phyloP scores from a whole-genome alignment of 2,329 filamentous ascomycete species.

The Thielaviopsis populi region DNA sequence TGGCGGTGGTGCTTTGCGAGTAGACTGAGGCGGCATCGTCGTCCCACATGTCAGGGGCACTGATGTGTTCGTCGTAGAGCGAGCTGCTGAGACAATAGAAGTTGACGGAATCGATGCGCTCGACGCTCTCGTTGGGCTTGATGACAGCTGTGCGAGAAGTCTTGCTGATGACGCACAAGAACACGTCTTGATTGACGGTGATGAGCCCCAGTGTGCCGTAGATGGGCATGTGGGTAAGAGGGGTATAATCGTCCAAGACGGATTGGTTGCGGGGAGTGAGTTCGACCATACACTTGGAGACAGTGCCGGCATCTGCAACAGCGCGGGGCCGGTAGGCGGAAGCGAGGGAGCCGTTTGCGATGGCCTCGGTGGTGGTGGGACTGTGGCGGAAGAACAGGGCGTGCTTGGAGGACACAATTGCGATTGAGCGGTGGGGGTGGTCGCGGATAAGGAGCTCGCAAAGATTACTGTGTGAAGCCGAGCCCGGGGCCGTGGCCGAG shows the following conservation, averaged over 20 bases:
- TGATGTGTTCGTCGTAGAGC: conserved; percentile 66
- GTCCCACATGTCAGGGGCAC: conserved; percentile 35
- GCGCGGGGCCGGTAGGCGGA: conserved; percentile 34
- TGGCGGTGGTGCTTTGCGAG: conserved; percentile 27
- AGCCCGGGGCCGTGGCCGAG: conserved; percentile 15
- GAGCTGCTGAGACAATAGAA: conserved; percentile 85
- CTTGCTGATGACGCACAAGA: conserved; percentile 75
- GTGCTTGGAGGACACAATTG: conserved; percentile 64
- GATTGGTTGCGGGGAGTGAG: conserved; percentile 51
- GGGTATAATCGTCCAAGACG: conserved; percentile 61
- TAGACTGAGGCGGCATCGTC: conserved; percentile 35
- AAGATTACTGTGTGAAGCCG: conserved; percentile 41
- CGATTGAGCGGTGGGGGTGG: conserved; percentile 73
- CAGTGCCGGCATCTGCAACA: conserved; percentile 26
- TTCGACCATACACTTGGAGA: conserved; percentile 71
- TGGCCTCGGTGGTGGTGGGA: conserved; percentile 44
- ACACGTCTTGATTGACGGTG: conserved; percentile 69
- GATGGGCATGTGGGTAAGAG: conserved; percentile 56
- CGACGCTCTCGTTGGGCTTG: conserved; percentile 74
- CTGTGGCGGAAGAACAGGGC: conserved; percentile 75
- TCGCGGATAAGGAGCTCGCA: conserved; percentile 76
- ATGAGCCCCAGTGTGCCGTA: conserved; percentile 82
- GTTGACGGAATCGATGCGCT: conserved; percentile 72
- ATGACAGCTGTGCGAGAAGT: conserved; percentile 67
- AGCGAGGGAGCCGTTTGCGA: conserved; percentile 42